phyloP scores from a whole-genome alignment of 345 rosid genomes.

The Hibiscus trionum region DNA sequence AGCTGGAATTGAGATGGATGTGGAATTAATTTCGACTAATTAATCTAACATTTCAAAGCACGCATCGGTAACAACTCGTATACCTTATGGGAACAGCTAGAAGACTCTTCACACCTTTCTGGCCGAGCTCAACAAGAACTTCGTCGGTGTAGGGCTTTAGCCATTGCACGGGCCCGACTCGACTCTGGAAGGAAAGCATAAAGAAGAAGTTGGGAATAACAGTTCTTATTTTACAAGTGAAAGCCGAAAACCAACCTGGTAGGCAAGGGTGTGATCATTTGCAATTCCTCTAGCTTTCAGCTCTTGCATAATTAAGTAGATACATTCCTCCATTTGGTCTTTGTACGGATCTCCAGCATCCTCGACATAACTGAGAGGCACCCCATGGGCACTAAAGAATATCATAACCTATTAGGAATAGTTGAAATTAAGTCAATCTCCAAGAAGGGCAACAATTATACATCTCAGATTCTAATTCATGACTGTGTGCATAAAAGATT shows the following conservation, averaged over 20 bases:
- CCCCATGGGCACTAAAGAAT: constrained; percentile 97
- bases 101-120: constrained; percentile 86
- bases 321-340: constrained; percentile 93
- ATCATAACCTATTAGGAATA: constrained; percentile 48
- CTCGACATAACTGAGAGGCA: constrained; percentile 78
- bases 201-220: not conserved
- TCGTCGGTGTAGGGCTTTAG: constrained; percentile 92
- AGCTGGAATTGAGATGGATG: constrained; percentile 34
- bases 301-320: constrained; percentile 71
- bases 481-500: not conserved
- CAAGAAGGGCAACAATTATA: not conserved
- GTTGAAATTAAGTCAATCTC: not conserved
- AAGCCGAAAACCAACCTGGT: constrained; percentile 55
- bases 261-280: constrained; percentile 72
- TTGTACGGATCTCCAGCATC: constrained; percentile 89
- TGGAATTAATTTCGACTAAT: not conserved
- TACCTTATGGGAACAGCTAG: constrained; percentile 93
- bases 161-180: constrained; percentile 98
- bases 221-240: not conserved
- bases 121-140: constrained; percentile 88
- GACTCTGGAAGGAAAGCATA: constrained; percentile 42
- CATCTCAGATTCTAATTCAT: not conserved
- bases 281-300: constrained; percentile 64
- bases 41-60: not conserved
- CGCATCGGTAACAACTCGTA: not conserved